A percentile compares a stretch with the other conserved stretches of the same genome.
Conservation (phyloP, 192 early-diverging fungal genomes). For the Gonapodya sp. region DNA sequence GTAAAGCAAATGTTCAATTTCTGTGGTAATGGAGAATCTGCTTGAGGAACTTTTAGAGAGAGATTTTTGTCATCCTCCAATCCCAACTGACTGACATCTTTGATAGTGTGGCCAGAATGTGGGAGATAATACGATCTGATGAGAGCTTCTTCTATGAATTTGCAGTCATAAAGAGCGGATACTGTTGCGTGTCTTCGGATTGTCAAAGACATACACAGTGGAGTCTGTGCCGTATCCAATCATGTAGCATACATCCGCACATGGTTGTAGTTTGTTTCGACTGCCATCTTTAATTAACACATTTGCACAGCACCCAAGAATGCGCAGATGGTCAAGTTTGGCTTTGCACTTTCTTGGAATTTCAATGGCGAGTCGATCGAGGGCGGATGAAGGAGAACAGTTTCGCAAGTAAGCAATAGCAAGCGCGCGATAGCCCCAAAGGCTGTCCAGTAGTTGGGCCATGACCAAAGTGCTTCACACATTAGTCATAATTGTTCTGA, state of each 20-base stretch:
- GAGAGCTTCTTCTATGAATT: neutral
- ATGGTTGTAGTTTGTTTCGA: neutral
- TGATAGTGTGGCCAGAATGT: no score
- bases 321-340: neutral
- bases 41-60: no score
- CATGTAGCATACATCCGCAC: neutral
- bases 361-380: neutral
- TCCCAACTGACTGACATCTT: no score
- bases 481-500: neutral
- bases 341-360: neutral
- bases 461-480: neutral
- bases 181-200: neutral
- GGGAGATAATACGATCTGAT: neutral
- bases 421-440: neutral
- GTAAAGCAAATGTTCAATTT: no score
- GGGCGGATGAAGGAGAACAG: neutral
- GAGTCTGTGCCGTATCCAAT: neutral
- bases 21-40: no score
- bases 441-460: neutral
- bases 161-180: neutral
- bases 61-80: no score
- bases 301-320: neutral
- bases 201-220: neutral
- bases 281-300: neutral
- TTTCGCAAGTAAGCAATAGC: neutral